These are phyloP conservation scores for Sporothrix brunneoviolacea DNA, from an alignment of 2,329 filamentous ascomycete genomes.

Conservation along the genomic window DNA sequence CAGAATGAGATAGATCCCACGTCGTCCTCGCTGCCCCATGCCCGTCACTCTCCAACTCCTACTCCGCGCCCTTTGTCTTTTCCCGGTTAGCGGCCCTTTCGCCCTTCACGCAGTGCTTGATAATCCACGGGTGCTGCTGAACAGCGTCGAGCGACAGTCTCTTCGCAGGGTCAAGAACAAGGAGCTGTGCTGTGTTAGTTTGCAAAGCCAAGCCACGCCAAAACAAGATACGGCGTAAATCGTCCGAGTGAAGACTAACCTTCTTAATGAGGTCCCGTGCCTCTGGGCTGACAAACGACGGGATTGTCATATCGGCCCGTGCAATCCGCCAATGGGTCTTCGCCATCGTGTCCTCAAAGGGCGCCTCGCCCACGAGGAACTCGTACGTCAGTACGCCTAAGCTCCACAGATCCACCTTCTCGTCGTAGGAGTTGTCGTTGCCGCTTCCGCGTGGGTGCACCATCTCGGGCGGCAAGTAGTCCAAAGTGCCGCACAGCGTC, in stretches of 20 bases:
- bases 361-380: constrained; percentile 91
- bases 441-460: constrained; percentile 60
- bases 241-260: constrained; percentile 57
- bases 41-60: too few relatives aligned
- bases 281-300: constrained; percentile 82
- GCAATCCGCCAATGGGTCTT: constrained; percentile 92
- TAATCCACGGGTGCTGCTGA: constrained; percentile 87
- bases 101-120: constrained; percentile 82
- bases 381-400: constrained; percentile 93
- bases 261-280: constrained; percentile 88
- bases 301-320: constrained; percentile 85
- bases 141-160: constrained; percentile 84
- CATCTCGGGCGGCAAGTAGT: constrained; percentile 98
- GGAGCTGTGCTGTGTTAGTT: constrained; percentile 47
- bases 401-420: constrained; percentile 96
- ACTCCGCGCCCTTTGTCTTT: constrained; percentile 30
- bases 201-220: too few relatives aligned
- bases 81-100: constrained; percentile 47
- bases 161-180: constrained; percentile 91
- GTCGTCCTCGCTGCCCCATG: not conserved
- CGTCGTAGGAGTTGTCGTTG: constrained; percentile 81
- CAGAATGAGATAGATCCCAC: not conserved
- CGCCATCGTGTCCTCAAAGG: constrained; percentile 89
- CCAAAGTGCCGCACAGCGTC: constrained; percentile 94
- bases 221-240: not conserved